Evolutionary conservation across 345 rosid species (phyloP), one percentile per base, ranked within the genome.

Genomic region (Cardamine resedifolia): DNA sequence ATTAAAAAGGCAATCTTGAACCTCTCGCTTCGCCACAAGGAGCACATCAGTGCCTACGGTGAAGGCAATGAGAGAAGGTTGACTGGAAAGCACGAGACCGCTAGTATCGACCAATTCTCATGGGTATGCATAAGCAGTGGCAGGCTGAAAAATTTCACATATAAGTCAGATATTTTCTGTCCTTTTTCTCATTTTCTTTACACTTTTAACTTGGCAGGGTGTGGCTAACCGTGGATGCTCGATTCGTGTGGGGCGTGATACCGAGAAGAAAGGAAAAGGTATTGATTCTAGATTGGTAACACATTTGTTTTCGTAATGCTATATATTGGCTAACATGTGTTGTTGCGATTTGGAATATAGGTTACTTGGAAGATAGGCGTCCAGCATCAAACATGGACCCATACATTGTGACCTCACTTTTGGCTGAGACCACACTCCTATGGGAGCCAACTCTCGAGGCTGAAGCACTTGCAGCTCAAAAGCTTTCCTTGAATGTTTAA

Each of bases 361-460:
- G 97, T 67, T 95, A 91, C 84, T 80, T 91, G 84, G 90, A 95
- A 78, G 97, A 91, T 58, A 39, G 96, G 55, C 95, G 96, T 38
- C 97, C 99, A 36, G 90, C 97, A 49, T 91, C 98, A 24, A 94
- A 88, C 89, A 94, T 89, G 96, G 97, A 91, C 75, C 96, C 97
- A 3, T 91, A 88, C 58, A 71, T 83, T 9, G 95, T 91, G 83
- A 94, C 90, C 47, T 45, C 82, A 16, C 77, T 91, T 31, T 76
- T 91, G 58, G 96, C 96, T 2, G 91, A 89, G 78, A 87, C 87
- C 16, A 89, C 98, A 51, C 51, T 94, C 23, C 73, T 91, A 31
- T 88, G 86, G 81, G 90, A 91, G 81, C 98, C 98, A 55, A 82
- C 89, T 4, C 88, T 87, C 14, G 87, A 91, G 72, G 98, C 84